These are phyloP conservation scores for Akebia trifoliata DNA, from an alignment of 164 flowering plant species.

Conservation along the genomic window DNA sequence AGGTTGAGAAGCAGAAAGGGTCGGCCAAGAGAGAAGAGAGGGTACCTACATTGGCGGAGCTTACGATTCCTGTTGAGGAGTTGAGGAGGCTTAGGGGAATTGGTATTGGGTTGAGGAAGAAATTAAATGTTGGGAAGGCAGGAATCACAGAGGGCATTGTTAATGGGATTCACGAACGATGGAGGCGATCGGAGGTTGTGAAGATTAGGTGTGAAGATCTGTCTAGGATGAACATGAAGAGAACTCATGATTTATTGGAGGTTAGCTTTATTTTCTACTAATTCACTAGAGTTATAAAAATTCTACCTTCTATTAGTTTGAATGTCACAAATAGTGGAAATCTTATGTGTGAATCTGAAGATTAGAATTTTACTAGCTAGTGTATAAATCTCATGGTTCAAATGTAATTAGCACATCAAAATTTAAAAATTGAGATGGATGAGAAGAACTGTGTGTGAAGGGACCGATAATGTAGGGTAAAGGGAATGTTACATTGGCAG, in stretches of 20 bases:
- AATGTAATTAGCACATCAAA: not conserved
- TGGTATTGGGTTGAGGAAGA: constrained; percentile 59
- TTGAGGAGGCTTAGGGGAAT: constrained; percentile 52
- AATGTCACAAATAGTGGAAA: not conserved
- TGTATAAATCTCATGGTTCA: not conserved
- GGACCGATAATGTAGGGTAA: too few relatives aligned
- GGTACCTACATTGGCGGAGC: constrained; percentile 74
- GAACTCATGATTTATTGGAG: constrained; percentile 92
- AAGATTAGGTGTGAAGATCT: constrained; percentile 81
- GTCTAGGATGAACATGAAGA: constrained; percentile 79
- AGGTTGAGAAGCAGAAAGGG: constrained; percentile 30
- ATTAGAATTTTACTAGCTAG: not conserved
- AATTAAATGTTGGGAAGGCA: constrained; percentile 79
- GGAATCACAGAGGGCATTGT: constrained; percentile 95
- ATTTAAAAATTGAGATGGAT: not conserved
- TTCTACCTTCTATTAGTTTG: too few relatives aligned
- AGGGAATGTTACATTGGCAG: too few relatives aligned
- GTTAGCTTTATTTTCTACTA: constrained; percentile 22
- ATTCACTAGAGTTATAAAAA: not conserved
- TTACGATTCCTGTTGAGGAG: constrained; percentile 50
- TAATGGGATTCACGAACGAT: constrained; percentile 91
- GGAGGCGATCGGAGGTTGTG: constrained; percentile 78
- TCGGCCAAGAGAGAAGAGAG: constrained; percentile 20
- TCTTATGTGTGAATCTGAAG: not conserved
- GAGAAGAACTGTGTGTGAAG: too few relatives aligned